Base-by-base conservation (phyloP, 306 rosid genomes). In the Citrullus mucosospermus region DNA sequence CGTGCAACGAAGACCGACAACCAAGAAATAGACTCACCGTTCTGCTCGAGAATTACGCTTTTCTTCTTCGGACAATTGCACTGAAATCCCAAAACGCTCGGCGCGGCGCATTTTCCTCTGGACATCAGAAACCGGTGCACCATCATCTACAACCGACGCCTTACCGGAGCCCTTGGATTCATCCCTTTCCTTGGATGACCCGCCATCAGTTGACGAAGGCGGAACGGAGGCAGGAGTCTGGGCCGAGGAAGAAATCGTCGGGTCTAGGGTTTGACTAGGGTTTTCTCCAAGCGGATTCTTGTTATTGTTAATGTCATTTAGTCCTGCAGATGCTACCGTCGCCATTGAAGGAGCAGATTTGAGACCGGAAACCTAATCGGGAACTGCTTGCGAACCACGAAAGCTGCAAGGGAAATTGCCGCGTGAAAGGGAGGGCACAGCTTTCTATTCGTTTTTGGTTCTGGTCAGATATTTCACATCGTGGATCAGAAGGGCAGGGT, bases 1-100 rank as follows among this genome's bases (percentile, higher is more conserved):
- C 44, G 34, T 39, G 54, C n/a, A 20, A 6, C 50, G 54, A 15
- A 59, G 25, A 62, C n/a, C 30, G 53, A 6, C 12, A 11, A 12
- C 11, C 16, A 7, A 50, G 3, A 54, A 63, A 62, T 12, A 18
- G 6, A 13, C 17, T 50, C 60, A 94, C 98, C 97, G 91, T 83
- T 94, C 96, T 0, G 96, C 96, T 36, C 98, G 89, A 46, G 97
- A 90, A 82, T 94, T 92, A 69, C 96, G 98, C 84, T 92, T 94
- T 77, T 92, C 96, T 78, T 89, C 82, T 63, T 92, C 95, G 18
- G 94, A 87, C 25, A 92, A 74, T 83, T 92, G 96, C 67, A 91
- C 90, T 10, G 95, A 76, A 34, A 94, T 91, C 9, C 98, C 98
- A 46, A 94, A 94, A 48, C 98, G 90, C 87, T 94, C 96, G 0